phyloP scores from a whole-genome alignment of 306 rosid species.

The Quercus rubra region DNA sequence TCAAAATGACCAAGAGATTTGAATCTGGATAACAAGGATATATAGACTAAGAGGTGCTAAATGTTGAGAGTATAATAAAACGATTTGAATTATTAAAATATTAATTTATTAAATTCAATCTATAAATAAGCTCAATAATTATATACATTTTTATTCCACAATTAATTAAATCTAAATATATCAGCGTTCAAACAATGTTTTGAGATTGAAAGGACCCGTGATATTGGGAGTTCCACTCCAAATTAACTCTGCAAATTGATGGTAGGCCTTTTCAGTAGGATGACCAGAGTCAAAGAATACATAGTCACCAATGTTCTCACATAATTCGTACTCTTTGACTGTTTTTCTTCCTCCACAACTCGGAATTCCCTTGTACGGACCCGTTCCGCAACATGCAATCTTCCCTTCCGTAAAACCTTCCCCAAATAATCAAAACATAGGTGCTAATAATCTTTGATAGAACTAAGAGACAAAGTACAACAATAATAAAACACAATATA shows the following conservation, averaged over 20 bases:
- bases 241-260: slow-evolving; percentile 25
- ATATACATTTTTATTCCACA: no score
- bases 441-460: no score
- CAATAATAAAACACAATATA: no score
- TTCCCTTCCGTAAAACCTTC: slow-evolving; percentile 41
- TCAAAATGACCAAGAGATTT: no score
- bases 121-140: no score
- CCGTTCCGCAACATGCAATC: slow-evolving; percentile 43
- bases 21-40: no score
- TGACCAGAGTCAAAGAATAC: slow-evolving; percentile 45
- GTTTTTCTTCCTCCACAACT: slow-evolving; percentile 49
- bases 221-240: slow-evolving; percentile 31
- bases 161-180: no score
- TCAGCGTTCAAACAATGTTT: slow-evolving; percentile 14
- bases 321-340: slow-evolving; percentile 20
- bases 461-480: no score
- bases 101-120: no score
- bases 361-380: slow-evolving; percentile 33
- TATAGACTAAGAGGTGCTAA: no score
- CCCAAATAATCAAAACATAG: not conserved
- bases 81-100: no score
- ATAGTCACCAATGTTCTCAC: slow-evolving; percentile 27
- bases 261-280: slow-evolving; percentile 29
- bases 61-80: no score
- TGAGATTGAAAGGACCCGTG: slow-evolving; percentile 33